Evolutionary conservation across 257 asterid species (phyloP), one percentile per base, ranked within the genome.

Genomic region (Solanum gandarillasii): DNA sequence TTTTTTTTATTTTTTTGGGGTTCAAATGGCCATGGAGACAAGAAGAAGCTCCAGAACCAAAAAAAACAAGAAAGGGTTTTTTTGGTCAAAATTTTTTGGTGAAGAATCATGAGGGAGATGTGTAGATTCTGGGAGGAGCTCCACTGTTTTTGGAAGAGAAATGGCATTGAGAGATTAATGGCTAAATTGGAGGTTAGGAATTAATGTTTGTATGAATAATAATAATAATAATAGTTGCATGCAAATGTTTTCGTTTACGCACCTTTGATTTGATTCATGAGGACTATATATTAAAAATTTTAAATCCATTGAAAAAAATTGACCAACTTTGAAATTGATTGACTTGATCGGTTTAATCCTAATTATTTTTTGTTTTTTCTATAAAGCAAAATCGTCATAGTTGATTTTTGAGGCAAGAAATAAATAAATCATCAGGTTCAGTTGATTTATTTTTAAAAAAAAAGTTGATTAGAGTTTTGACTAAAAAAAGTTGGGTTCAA

Each of bases 121-220:
- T 73, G 32, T 84, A 88, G 88, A 85, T 88, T 52, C 74, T 85
- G 89, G 90, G 86, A 89, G 92, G 92, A 90, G 88, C 87, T 87
- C 93, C 94, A 91, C 90, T 85, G 92, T 90, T 94, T 88, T 90
- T 90, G 95, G 94, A 92, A 90, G 92, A 93, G 96, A 93, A 90
- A 91, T 93, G 99, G 98, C 90, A 90, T 93, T 92, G 99, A 96
- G 98, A 94, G 93, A 96, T 92, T 89, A 85, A 90, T 89, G 96
- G 92, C 95, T 91, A 85, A 41, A 86, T 91, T 89, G 78, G 88
- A 88, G 94, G 93, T 86, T 90, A 82, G 29, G 85, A 82, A 82
- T 48, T 48, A 18, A 29, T 46, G 70, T 48, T 35, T 78, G 36
- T 7, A 16, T 78, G 32, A 68, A n/a, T n/a, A 67, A 67, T 36